Evolutionary conservation across 2,329 filamentous ascomycete species (phyloP).

Genomic region (Nemania sp.): DNA sequence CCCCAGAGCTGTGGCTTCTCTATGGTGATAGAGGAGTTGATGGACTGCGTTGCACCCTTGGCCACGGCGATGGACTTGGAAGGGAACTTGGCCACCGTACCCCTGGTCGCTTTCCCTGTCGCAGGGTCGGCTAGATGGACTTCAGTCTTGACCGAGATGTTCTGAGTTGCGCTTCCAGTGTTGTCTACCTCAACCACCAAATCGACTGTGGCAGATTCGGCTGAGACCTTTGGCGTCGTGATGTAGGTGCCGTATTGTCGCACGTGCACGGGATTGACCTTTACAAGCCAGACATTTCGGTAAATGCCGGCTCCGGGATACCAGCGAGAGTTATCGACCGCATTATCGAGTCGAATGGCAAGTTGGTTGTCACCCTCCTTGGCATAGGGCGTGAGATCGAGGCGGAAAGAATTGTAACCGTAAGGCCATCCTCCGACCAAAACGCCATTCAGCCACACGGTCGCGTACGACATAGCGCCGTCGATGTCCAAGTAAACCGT

Average conservation of each 20-base stretch:
- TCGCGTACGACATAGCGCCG: slow-evolving; percentile 55
- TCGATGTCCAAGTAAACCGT: slow-evolving; percentile 43
- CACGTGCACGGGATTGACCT: slow-evolving; percentile 50
- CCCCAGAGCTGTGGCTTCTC: slow-evolving; percentile 52
- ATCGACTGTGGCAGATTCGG: slow-evolving; percentile 48
- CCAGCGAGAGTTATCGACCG: slow-evolving; percentile 53
- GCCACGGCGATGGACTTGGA: slow-evolving; percentile 36
- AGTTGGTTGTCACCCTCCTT: slow-evolving; percentile 46
- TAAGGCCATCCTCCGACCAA: slow-evolving; percentile 57
- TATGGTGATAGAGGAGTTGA: slow-evolving; percentile 42
- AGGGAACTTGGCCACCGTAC: slow-evolving; percentile 43
- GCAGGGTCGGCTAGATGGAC: slow-evolving; percentile 44
- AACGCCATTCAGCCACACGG: slow-evolving; percentile 55
- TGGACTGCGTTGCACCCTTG: slow-evolving; percentile 37
- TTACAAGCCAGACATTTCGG: slow-evolving; percentile 58
- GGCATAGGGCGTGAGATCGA: slow-evolving; percentile 52
- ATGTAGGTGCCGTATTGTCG: slow-evolving; percentile 54
- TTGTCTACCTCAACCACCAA: slow-evolving; percentile 53
- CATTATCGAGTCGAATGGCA: slow-evolving; percentile 56
- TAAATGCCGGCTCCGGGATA: slow-evolving; percentile 59
- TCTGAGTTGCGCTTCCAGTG: slow-evolving; percentile 34
- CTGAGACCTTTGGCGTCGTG: slow-evolving; percentile 50
- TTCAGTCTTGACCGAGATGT: slow-evolving; percentile 46
- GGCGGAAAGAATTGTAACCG: slow-evolving; percentile 54
- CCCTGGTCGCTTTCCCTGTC: slow-evolving; percentile 34